Base-by-base conservation (phyloP, 352 stramenopile genomes). In the Phytophthora europaea region DNA sequence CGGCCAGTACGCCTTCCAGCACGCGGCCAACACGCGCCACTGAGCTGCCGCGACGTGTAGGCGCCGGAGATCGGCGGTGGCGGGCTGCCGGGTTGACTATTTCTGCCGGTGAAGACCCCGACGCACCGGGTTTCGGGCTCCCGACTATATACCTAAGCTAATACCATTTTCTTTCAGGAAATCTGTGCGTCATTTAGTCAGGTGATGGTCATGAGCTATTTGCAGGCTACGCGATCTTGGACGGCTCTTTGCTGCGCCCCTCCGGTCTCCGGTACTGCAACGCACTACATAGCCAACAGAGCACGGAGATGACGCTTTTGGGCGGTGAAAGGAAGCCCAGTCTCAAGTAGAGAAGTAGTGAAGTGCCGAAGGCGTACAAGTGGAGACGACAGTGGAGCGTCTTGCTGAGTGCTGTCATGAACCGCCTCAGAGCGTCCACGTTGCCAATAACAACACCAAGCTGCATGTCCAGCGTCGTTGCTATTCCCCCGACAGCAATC, bases 1-100 rank as follows among this genome's bases (percentile, higher is more conserved):
- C n/a, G n/a, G n/a, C n/a, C n/a, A n/a, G n/a, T n/a, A n/a, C n/a
- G n/a, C n/a, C n/a, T n/a, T n/a, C n/a, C n/a, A n/a, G n/a, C n/a
- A 82, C 26, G 75, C 75, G 9, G 71, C 67, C 48, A 77, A 79
- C 61, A 82, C 75, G 22, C 75, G 75, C 40, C 75, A 82, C 52
- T 82, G 61, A 65, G 72, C 23, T 13, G 23, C 16, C 6, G 1
- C 36, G 6, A 6, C 47, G 47, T 13, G 47, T n/a, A n/a, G n/a
- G 23, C 8, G 20, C 48, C 20, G 48, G 22, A 54, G 48, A 54
- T 31, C 48, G 15, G 20, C 48, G 43, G 18, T 22, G 6, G 15
- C 16, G 43, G 43, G 43, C 43, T 50, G 18, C 18, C 18, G 48
- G n/a, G 18, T 16, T 16, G 12, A 18, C n/a, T 31, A 48, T 28